Conservation (phyloP, 73 alveolate genomes). For the Tetrahymena borealis region DNA sequence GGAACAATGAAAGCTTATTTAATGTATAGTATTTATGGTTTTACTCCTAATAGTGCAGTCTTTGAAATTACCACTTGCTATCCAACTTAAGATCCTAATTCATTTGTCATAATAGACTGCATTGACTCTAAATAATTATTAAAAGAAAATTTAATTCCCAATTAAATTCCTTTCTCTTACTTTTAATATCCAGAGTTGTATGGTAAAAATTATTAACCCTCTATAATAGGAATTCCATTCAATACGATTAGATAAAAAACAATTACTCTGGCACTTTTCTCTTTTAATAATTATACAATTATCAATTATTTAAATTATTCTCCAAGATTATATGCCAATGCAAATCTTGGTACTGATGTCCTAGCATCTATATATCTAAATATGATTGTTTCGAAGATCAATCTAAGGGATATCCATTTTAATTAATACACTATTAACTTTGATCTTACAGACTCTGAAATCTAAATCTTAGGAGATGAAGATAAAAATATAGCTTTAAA, state of each 20-base stretch:
- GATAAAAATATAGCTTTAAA: not conserved
- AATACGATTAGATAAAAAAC: not conserved
- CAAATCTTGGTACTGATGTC: not conserved
- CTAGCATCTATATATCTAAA: not conserved
- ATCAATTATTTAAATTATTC: not conserved
- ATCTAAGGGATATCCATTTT: not conserved
- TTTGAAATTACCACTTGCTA: not conserved
- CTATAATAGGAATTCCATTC: not conserved
- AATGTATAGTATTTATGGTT: not conserved
- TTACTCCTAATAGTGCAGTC: not conserved
- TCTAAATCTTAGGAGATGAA: not conserved
- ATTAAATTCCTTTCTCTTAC: not conserved
- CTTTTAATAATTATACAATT: not conserved
- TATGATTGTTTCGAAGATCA: not conserved
- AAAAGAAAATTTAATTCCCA: not conserved
- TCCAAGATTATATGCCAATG: not conserved
- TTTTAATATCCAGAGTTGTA: not conserved
- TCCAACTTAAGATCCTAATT: not conserved
- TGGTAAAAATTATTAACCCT: not conserved
- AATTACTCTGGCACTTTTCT: not conserved
- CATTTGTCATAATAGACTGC: not conserved
- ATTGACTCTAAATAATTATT: not conserved
- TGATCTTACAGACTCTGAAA: not conserved
- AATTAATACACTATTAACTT: not conserved
- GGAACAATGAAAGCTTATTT: not conserved